Evolutionary conservation across 2,329 filamentous ascomycete species (phyloP).

Genomic region (Volutella citrinella): DNA sequence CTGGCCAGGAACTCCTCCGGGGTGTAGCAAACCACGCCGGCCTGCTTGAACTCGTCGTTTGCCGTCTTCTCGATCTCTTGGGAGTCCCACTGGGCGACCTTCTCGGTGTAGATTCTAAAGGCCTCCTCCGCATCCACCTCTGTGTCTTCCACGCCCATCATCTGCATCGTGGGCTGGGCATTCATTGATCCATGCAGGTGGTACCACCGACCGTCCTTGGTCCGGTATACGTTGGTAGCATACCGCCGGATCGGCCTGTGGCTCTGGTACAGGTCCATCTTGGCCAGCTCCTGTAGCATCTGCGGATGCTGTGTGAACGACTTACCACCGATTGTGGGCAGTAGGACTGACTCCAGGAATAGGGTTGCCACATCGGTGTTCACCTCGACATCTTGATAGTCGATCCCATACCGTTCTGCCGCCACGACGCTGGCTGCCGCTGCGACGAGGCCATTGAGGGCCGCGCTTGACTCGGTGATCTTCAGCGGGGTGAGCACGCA

Average conservation of each 20-base stretch:
- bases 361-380: constrained; percentile 15
- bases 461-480: too few species aligned
- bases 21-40: constrained; percentile 29
- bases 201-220: constrained; percentile 32
- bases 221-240: constrained; percentile 33
- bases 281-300: constrained; percentile 5
- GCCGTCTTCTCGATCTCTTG: constrained; percentile 28
- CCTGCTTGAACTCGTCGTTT: constrained; percentile 32
- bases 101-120: constrained; percentile 21
- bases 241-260: constrained; percentile 27
- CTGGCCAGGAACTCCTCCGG: constrained; percentile 30
- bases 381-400: constrained; percentile 9
- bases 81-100: constrained; percentile 24
- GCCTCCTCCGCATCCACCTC: constrained; percentile 27
- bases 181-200: constrained; percentile 34
- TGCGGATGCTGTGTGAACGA: constrained; percentile 14
- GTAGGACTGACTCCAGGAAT: constrained; percentile 16
- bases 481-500: too few species aligned
- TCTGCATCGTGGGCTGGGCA: constrained; percentile 25
- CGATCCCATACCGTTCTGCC: constrained; percentile 9
- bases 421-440: constrained; percentile 9
- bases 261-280: constrained; percentile 6
- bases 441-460: too few species aligned
- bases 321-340: constrained; percentile 13
- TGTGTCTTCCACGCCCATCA: constrained; percentile 27